phyloP scores from a whole-genome alignment of 1,284 basidiomycete species.

The Ceratobasidium sp. region DNA sequence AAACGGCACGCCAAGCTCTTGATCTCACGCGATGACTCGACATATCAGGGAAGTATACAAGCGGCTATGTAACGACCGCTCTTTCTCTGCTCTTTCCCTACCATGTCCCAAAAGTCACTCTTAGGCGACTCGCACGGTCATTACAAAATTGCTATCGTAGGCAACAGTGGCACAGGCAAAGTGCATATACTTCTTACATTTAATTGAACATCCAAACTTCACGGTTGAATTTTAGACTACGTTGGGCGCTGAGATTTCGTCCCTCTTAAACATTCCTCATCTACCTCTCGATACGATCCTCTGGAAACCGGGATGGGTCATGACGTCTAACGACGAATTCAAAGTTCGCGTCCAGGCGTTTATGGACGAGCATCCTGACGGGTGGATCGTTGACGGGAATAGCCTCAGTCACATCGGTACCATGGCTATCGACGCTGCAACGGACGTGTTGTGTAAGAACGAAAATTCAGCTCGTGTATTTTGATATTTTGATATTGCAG shows the following conservation, averaged over 20 bases:
- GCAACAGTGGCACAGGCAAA: slow-evolving; percentile 34
- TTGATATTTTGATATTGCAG: not conserved
- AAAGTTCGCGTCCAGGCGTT: not conserved
- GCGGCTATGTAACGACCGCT: not conserved
- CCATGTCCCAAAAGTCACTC: not conserved
- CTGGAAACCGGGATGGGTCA: slow-evolving; percentile 34
- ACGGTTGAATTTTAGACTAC: not conserved
- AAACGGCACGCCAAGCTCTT: no score
- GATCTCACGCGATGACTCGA: slow-evolving; percentile 10
- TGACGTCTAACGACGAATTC: slow-evolving; percentile 27
- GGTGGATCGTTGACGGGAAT: slow-evolving; percentile 31
- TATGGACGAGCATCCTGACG: slow-evolving; percentile 19
- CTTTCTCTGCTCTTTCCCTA: not conserved
- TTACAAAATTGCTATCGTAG: slow-evolving; percentile 38
- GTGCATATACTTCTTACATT: not conserved
- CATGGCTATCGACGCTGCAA: slow-evolving; percentile 11
- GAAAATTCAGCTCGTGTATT: not conserved
- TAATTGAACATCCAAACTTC: not conserved
- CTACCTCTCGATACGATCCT: slow-evolving; percentile 21
- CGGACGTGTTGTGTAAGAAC: slow-evolving; percentile 32
- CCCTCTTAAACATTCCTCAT: not conserved
- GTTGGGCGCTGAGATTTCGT: not conserved
- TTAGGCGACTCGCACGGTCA: slow-evolving; percentile 21
- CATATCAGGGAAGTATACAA: not conserved
- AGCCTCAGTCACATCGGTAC: slow-evolving; percentile 18